Base-by-base conservation (phyloP, 495 filamentous ascomycete species). In the Daldinia caldariorum region DNA sequence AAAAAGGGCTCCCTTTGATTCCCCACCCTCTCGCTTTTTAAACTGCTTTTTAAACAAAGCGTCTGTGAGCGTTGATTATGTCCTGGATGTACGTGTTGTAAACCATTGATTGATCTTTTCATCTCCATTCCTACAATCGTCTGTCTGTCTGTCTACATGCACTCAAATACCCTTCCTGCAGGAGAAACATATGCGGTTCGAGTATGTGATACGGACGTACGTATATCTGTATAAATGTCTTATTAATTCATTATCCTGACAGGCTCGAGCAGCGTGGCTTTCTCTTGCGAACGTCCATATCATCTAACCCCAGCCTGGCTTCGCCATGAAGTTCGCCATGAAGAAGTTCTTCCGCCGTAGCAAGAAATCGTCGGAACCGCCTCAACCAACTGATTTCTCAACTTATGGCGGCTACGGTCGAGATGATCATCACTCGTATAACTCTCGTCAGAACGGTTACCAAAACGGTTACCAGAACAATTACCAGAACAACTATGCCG, bases 311-410 rank as follows among this genome's bases (percentile, higher is more conserved):
- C 7, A 14, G 43, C 34, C 20, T 50, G 22, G 32, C 18, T 14
- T 58, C 66, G 65, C 35, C 29, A 77, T 75, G 70, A 77, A 75
- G 13, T 73, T 67, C 39, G 32, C 61, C 22, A 32, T 63, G 8
- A 81, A 80, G 80, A 80, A 78, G 67, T 83, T 83, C 66, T 83
- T 83, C 74, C 79, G 74, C 51, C 74, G 74, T 31, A 77, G 74
- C 59, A 75, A 72, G 64, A 76, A 76, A 69, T 63, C 74, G 22
- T 69, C 72, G 14, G 66, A 71, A n/a, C 69, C 71, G 37, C 51
- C 59, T n/a, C 72, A 76, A 62, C 14, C 58, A 35, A 31, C 67
- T 35, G 70, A 67, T 7, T 60, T 62, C 26, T 56, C 63, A 14
- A 54, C 58, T 50, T 56, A 69, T 29, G 74, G 70, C 16, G 72